Evolutionary conservation across 352 stramenopile genomes (phyloP).

Genomic region (Aphanomyces invadans): DNA sequence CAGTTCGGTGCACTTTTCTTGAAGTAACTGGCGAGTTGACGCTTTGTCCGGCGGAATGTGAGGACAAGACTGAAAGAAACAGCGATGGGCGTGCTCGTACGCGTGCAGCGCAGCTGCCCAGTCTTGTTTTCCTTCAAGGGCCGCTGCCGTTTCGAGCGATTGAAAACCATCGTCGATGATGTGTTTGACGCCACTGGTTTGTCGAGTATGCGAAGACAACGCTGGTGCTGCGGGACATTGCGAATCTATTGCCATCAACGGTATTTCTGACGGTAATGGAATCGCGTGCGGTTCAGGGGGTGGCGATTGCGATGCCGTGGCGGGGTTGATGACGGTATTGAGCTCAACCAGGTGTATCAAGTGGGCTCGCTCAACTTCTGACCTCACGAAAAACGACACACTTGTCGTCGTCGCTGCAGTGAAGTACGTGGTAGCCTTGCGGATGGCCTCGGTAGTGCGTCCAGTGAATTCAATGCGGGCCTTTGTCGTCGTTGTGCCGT

Average conservation of each 20-base stretch:
- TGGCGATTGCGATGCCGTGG: not conserved
- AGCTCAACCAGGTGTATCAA: constrained; percentile 18
- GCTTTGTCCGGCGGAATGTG: constrained; percentile 8
- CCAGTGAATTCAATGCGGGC: constrained; percentile 10
- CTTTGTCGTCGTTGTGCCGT: constrained; percentile 1
- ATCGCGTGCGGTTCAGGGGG: not conserved
- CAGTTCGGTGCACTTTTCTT: constrained; percentile 8
- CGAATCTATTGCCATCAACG: not conserved
- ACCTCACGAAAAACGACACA: constrained; percentile 14
- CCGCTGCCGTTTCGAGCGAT: not conserved
- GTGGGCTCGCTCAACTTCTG: constrained; percentile 14
- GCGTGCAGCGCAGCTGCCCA: not conserved
- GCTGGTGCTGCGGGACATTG: not conserved
- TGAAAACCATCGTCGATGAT: constrained; percentile 21
- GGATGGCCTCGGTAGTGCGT: constrained; percentile 8
- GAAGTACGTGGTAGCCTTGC: constrained; percentile 22
- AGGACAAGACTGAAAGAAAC: constrained; percentile 2
- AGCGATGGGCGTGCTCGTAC: constrained; percentile 1
- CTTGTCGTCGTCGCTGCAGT: constrained; percentile 8
- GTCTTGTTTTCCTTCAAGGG: constrained; percentile 1
- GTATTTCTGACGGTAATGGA: not conserved
- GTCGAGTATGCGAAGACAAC: not conserved
- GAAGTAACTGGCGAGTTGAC: not conserved
- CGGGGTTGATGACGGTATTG: constrained; percentile 10
- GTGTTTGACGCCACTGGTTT: not conserved